phyloP scores from a whole-genome alignment of 192 early-diverging fungal species.

The Phycomyces nitens region DNA sequence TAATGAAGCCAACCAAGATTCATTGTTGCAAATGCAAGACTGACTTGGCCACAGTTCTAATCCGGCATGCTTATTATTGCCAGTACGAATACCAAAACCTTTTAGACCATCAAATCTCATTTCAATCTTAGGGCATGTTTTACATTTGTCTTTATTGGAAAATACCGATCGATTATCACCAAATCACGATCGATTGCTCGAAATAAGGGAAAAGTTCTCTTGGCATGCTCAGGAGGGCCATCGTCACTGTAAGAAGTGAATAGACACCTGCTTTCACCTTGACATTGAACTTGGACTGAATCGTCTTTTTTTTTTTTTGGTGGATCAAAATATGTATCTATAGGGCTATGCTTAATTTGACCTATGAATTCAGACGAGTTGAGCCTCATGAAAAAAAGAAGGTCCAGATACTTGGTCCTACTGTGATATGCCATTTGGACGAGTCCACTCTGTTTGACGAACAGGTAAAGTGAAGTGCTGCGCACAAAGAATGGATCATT shows the following conservation, averaged over 20 bases:
- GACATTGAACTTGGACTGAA: too few relatives aligned
- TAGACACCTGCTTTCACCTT: neutral
- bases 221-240: conserved; percentile 85
- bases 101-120: neutral
- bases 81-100: conserved; percentile 40
- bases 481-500: neutral
- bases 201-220: conserved; percentile 56
- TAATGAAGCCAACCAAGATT: conserved; percentile 4
- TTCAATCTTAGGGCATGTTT: conserved; percentile 57
- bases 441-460: conserved; percentile 55
- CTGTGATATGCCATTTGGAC: conserved; percentile 79
- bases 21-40: conserved; percentile 80
- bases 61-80: conserved; percentile 77
- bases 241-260: conserved; percentile 60
- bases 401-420: conserved; percentile 51
- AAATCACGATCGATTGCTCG: conserved; percentile 41
- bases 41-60: conserved; percentile 54
- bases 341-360: conserved; percentile 65
- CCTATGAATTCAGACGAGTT: conserved; percentile 54
- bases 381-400: conserved; percentile 56
- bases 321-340: too few relatives aligned
- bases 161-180: conserved; percentile 64
- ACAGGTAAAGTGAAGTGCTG: conserved; percentile 6
- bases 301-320: too few relatives aligned
- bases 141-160: conserved; percentile 58